phyloP scores from a whole-genome alignment of 257 asterid genomes.

The Nicotiana noctiflora region DNA sequence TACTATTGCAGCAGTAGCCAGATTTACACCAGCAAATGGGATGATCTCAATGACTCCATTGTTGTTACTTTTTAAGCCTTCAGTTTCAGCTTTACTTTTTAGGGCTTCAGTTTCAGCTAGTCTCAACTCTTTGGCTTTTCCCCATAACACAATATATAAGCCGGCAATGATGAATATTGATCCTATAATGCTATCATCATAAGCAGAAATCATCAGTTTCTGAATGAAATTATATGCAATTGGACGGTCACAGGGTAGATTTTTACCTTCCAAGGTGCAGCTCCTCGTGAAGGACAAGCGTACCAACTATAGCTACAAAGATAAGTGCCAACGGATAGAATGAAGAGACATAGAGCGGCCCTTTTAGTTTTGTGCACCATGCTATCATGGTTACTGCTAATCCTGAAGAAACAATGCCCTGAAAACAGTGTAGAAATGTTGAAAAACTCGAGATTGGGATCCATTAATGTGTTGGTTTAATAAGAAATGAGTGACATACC shows the following conservation, averaged over 20 bases:
- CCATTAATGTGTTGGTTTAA: no score
- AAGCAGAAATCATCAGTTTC: not conserved
- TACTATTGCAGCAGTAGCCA: not conserved
- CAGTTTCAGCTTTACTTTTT: not conserved
- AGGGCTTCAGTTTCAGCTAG: not conserved
- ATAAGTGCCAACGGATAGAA: slow-evolving; percentile 28
- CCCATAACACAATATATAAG: slow-evolving; percentile 33
- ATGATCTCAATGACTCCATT: slow-evolving; percentile 8
- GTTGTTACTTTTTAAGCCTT: not conserved
- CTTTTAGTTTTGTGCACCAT: slow-evolving; percentile 28
- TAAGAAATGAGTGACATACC: not conserved
- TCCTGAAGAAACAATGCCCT: slow-evolving; percentile 35
- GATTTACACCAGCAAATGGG: not conserved
- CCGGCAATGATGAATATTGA: slow-evolving; percentile 25
- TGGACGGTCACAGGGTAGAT: not conserved
- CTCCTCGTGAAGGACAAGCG: slow-evolving; percentile 25
- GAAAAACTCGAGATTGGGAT: no score
- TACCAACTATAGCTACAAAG: slow-evolving; percentile 27
- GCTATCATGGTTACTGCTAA: slow-evolving; percentile 9
- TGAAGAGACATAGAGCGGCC: slow-evolving; percentile 32
- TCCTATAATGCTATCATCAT: slow-evolving; percentile 20
- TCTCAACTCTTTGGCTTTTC: slow-evolving; percentile 19
- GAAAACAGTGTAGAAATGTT: not conserved
- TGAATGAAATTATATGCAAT: not conserved
- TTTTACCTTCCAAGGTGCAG: slow-evolving; percentile 33